These are phyloP conservation scores for Rubus idaeus DNA, from an alignment of 306 rosid genomes.

Conservation along the genomic window DNA sequence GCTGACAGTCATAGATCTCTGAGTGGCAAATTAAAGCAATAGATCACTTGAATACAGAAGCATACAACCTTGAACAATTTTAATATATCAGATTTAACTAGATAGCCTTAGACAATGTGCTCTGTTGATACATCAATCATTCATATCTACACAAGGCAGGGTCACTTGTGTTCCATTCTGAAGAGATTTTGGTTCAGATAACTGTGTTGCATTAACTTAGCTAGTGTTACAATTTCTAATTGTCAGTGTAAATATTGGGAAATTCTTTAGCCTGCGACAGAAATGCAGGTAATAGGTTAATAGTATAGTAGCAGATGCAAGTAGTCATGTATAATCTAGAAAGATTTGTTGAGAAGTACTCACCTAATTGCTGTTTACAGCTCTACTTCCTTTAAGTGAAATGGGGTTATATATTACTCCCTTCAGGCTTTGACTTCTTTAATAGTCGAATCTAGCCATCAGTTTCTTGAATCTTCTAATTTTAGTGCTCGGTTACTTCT, in stretches of 20 bases:
- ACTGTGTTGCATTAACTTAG: background rate
- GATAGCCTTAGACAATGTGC: background rate
- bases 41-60: background rate
- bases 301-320: background rate
- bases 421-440: background rate
- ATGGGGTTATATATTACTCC: background rate
- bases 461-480: background rate
- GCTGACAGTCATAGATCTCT: too few species aligned
- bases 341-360: background rate
- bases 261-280: too few species aligned
- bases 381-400: background rate
- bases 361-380: background rate
- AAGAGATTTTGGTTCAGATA: background rate
- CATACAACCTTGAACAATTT: background rate
- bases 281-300: too few species aligned
- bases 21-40: background rate
- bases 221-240: too few species aligned
- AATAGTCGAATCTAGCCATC: too few species aligned
- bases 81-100: background rate
- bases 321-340: background rate
- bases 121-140: background rate
- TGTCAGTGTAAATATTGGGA: too few species aligned
- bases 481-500: background rate
- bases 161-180: background rate
- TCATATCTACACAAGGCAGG: background rate